These are phyloP conservation scores for Pterulicium gracile DNA, from an alignment of 1,284 basidiomycete genomes.

Conservation along the genomic window DNA sequence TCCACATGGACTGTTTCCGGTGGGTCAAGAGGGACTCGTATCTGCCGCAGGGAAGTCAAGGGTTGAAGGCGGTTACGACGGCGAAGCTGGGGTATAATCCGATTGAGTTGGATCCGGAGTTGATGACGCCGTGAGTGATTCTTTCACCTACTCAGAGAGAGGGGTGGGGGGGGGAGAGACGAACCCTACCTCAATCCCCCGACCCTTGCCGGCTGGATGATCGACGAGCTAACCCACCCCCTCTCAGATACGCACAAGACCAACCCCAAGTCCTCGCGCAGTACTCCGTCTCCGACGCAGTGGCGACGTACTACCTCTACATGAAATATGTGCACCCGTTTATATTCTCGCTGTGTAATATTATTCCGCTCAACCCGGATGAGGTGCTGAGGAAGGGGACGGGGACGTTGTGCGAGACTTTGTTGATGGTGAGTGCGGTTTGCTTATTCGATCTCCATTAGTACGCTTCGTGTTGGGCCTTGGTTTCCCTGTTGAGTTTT, in stretches of 20 bases:
- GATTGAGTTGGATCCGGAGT: conserved; percentile 94
- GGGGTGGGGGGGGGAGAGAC: no score
- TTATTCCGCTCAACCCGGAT: conserved; percentile 95
- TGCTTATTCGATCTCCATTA: not conserved
- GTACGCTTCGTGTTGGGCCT: no score
- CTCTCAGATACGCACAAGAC: conserved; percentile 87
- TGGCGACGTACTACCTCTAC: conserved; percentile 98
- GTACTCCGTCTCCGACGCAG: conserved; percentile 99
- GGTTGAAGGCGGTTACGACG: conserved; percentile 96
- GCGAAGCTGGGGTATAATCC: conserved; percentile 97
- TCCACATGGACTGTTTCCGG: conserved; percentile 98
- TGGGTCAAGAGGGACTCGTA: conserved; percentile 99
- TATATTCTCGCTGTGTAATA: conserved; percentile 99
- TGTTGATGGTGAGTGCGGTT: conserved; percentile 73
- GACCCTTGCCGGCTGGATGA: no score
- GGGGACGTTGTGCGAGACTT: conserved; percentile 94
- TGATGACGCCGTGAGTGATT: conserved; percentile 89
- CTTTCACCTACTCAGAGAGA: no score
- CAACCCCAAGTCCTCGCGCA: conserved; percentile 93
- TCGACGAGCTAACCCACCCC: no score
- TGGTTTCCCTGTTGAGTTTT: no score
- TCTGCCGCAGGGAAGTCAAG: conserved; percentile 96
- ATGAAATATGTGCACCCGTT: conserved; percentile 99
- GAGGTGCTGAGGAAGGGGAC: conserved; percentile 95
- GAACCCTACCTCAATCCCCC: no score